phyloP scores from a whole-genome alignment of 2,329 filamentous ascomycete species.

The Leptographium lundbergii region DNA sequence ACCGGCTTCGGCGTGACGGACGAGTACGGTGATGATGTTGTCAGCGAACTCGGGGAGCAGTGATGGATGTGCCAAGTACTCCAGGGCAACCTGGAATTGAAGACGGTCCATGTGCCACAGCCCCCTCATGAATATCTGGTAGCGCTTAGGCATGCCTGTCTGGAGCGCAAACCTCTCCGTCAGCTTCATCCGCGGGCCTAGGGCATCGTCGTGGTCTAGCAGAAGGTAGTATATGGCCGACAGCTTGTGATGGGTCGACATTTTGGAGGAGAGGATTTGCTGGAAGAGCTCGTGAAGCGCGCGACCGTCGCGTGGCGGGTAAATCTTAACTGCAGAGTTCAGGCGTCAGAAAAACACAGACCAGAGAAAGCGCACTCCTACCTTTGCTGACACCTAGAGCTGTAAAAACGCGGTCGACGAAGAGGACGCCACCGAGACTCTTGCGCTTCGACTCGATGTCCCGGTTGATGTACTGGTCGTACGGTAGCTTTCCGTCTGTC shows the following conservation, averaged over 20 bases:
- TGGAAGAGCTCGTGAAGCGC: slow-evolving; percentile 58
- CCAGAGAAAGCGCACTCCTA: slow-evolving; percentile 20
- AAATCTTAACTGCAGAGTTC: slow-evolving; percentile 39
- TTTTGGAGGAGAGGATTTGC: slow-evolving; percentile 50
- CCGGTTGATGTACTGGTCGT: slow-evolving; percentile 46
- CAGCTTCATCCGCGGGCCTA: slow-evolving; percentile 32
- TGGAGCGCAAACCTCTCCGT: slow-evolving; percentile 45
- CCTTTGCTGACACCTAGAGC: slow-evolving; percentile 58
- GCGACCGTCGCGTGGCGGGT: slow-evolving; percentile 60
- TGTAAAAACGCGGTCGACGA: slow-evolving; percentile 66
- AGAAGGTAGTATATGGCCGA: slow-evolving; percentile 76
- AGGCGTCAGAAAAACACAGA: neutral
- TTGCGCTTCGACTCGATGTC: slow-evolving; percentile 56
- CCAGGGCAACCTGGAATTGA: slow-evolving; percentile 55
- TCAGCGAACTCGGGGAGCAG: slow-evolving; percentile 72
- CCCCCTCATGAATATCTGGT: slow-evolving; percentile 69
- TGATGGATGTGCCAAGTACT: slow-evolving; percentile 67
- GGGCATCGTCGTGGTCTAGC: slow-evolving; percentile 53
- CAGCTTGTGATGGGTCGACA: slow-evolving; percentile 65
- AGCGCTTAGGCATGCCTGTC: slow-evolving; percentile 60
- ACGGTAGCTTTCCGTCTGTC: slow-evolving; percentile 44
- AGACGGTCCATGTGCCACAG: slow-evolving; percentile 68
- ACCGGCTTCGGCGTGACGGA: slow-evolving; percentile 43
- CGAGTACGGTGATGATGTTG: slow-evolving; percentile 61
- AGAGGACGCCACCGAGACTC: slow-evolving; percentile 55